phyloP scores from a whole-genome alignment of 2,329 filamentous ascomycete genomes.

The Pezicula radicicola region DNA sequence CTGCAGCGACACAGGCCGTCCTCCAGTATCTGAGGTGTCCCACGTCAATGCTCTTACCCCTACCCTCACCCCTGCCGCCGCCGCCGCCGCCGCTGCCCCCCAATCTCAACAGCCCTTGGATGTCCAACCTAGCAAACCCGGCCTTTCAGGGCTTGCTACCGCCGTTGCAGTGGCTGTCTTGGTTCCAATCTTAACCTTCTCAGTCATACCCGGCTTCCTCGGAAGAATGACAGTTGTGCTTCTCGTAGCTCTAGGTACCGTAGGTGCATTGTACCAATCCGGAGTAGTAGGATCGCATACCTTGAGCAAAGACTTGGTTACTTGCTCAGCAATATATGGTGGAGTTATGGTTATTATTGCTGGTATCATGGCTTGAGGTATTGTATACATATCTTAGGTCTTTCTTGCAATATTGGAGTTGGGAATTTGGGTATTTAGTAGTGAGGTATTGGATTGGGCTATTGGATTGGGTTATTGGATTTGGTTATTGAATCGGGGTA shows the following conservation, averaged over 20 bases:
- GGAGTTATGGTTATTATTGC: constrained; percentile 26
- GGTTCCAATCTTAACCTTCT: constrained; percentile 56
- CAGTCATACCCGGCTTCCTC: constrained; percentile 52
- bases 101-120: constrained; percentile 27
- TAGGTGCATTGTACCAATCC: constrained; percentile 17
- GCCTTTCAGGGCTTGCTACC: constrained; percentile 32
- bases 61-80: too few relatives aligned
- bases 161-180: constrained; percentile 51
- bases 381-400: neutral
- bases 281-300: constrained; percentile 8
- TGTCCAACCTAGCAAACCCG: constrained; percentile 9
- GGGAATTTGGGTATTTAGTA: neutral
- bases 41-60: too few relatives aligned
- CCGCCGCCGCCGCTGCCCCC: constrained; percentile 8
- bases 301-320: constrained; percentile 15
- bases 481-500: too few relatives aligned
- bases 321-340: constrained; percentile 23
- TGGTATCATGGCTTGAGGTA: constrained; percentile 16
- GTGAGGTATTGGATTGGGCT: neutral
- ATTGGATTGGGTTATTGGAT: too few relatives aligned
- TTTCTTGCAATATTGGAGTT: neutral
- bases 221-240: constrained; percentile 56
- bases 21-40: neutral
- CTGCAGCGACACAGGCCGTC: constrained; percentile 11
- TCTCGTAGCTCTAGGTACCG: constrained; percentile 46